phyloP scores from a whole-genome alignment of 2,329 filamentous ascomycete genomes.

The Trichoderma cornu-damae region DNA sequence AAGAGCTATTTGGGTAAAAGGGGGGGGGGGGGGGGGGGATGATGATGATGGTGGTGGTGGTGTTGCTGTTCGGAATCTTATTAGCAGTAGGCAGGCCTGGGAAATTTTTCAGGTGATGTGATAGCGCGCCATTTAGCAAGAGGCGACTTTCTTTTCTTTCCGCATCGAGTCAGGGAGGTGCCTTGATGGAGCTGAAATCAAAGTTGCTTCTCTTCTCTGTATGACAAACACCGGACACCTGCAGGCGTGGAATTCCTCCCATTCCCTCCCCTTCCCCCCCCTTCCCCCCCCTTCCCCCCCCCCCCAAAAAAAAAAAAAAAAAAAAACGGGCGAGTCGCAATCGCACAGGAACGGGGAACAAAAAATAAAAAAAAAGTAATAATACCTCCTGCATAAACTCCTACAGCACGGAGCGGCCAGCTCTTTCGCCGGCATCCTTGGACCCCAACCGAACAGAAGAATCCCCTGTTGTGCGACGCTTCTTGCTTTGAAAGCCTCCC shows the following conservation, averaged over 20 bases:
- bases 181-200: background rate
- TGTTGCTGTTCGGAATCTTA: slow-evolving; percentile 6
- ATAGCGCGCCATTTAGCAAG: background rate
- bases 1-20: too few species aligned
- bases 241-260: slow-evolving; percentile 6
- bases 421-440: background rate
- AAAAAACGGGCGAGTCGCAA: slow-evolving; percentile 6
- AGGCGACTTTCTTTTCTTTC: background rate
- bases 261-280: too few species aligned
- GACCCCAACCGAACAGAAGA: background rate
- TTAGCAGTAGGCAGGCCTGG: too few species aligned
- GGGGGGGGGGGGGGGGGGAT: background rate
- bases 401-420: slow-evolving; percentile 6
- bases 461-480: slow-evolving; percentile 11
- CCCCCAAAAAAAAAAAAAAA: too few species aligned
- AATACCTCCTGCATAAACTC: slow-evolving; percentile 8
- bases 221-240: slow-evolving; percentile 15
- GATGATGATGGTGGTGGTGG: too few species aligned
- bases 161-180: background rate
- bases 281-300: too few species aligned
- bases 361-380: too few species aligned
- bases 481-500: slow-evolving; percentile 14
- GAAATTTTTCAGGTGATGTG: background rate
- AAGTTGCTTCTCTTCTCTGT: too few species aligned
- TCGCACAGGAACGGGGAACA: slow-evolving; percentile 3